Evolutionary conservation across 2,329 filamentous ascomycete genomes (phyloP).

Genomic region (Talaromyces sp.): DNA sequence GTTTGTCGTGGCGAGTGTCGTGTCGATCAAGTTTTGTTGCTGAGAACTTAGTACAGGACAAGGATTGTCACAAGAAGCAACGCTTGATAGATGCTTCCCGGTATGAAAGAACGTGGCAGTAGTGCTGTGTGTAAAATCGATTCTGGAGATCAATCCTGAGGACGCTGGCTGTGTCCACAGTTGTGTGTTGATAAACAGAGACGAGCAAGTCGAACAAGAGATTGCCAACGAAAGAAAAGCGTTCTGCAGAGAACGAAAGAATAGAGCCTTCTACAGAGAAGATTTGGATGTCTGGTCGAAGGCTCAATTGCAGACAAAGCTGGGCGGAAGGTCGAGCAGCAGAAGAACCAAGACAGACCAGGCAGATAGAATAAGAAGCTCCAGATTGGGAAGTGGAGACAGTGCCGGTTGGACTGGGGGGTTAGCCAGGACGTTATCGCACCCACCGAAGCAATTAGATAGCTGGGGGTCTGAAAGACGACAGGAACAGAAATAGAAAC

Average conservation of each 20-base stretch:
- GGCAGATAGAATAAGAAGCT: constrained; percentile 5
- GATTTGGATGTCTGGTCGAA: background rate
- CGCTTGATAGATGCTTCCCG: background rate
- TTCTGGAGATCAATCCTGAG: background rate
- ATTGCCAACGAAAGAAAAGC: constrained; percentile 22
- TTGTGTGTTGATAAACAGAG: background rate
- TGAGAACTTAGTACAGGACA: background rate
- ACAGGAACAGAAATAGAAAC: background rate
- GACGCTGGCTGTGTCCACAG: background rate
- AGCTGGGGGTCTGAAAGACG: background rate
- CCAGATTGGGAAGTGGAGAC: constrained; percentile 1
- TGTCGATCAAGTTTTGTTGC: background rate
- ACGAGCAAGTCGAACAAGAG: background rate
- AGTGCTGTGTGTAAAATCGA: background rate
- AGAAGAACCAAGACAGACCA: background rate
- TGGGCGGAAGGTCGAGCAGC: background rate
- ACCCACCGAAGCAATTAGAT: background rate
- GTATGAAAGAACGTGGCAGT: background rate
- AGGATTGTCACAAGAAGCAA: background rate
- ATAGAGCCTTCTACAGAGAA: constrained; percentile 3
- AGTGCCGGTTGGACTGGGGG: background rate
- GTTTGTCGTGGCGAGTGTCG: background rate
- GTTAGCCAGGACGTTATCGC: background rate
- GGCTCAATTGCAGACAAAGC: background rate
- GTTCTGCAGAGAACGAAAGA: constrained; percentile 21